Base-by-base conservation (phyloP, 257 asterid genomes). In the Solanum corneliomulleri region DNA sequence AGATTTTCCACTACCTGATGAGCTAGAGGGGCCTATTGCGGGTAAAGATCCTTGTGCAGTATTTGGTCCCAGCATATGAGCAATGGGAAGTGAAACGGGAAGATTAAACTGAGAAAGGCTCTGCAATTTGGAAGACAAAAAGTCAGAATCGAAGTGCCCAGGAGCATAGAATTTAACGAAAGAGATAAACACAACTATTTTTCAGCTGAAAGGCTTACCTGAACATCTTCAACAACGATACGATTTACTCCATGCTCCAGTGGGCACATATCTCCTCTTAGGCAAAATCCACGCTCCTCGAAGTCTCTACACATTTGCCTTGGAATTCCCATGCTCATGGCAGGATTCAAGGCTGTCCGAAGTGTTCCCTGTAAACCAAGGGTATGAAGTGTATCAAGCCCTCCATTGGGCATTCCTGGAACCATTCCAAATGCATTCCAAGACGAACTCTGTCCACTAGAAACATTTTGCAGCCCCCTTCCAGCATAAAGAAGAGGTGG, bases 221-320 rank as follows among this genome's bases (percentile, higher is more conserved):
- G 99, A 88, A 97, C 99, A 91, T 97, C 99, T 88, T 97, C 99
- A 89, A 97, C 90, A 91, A 97, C 98, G 88, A 97, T 97, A 76
- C 98, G 99, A 89, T 97, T 95, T 76, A 97, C 92, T 62, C 99
- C 99, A 89, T 97, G 99, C 91, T 97, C 99, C 99, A 97, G 93
- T 0, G 98, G 99, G 89, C 99, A 97, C 96, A 97, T 97, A 89
- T 95, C 99, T 64, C 99, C 99, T 92, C 99, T 95, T 89, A 97
- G 90, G 92, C 99, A 97, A 95, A 96, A 97, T 64, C 99, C 99
- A 86, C 98, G 99, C 89, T 97, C 99, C 92, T 97, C 99, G 87
- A 97, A 97, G 92, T 97, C 99, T 92, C 98, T 93, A 88, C 99
- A 97, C 85, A 95, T 88, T 90, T 93, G 98, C 85, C 95, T 91